Evolutionary conservation across 2,329 filamentous ascomycete genomes (phyloP).

Genomic region (Falciphora oryzae): DNA sequence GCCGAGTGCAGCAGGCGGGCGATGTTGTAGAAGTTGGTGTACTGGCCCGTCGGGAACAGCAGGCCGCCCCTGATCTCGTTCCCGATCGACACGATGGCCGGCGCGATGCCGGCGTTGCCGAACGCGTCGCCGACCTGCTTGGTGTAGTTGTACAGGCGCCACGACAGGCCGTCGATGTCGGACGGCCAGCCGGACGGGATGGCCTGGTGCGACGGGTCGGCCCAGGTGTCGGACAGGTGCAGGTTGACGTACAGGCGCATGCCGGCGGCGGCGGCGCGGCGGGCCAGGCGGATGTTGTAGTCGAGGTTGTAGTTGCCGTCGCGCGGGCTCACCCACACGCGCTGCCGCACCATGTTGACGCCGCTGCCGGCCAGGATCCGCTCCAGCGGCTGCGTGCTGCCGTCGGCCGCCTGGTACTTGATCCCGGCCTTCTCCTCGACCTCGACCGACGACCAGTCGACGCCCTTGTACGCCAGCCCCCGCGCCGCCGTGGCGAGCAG

Average conservation of each 20-base stretch:
- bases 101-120: slow-evolving; percentile 44
- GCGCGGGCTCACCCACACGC: slow-evolving; percentile 64
- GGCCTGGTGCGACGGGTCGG: slow-evolving; percentile 58
- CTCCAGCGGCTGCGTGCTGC: slow-evolving; percentile 46
- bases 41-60: slow-evolving; percentile 57
- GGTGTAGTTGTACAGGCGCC: slow-evolving; percentile 65
- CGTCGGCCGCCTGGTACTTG: slow-evolving; percentile 52
- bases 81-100: slow-evolving; percentile 62
- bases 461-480: slow-evolving; percentile 54
- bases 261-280: slow-evolving; percentile 57
- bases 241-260: slow-evolving; percentile 57
- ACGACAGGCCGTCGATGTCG: slow-evolving; percentile 50
- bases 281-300: slow-evolving; percentile 65
- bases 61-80: slow-evolving; percentile 67
- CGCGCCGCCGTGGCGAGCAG: slow-evolving; percentile 13
- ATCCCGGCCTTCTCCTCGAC: slow-evolving; percentile 58
- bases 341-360: slow-evolving; percentile 64
- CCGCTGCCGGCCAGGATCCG: slow-evolving; percentile 55
- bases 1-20: slow-evolving; percentile 60
- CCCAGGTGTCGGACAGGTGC: slow-evolving; percentile 66
- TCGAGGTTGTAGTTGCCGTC: slow-evolving; percentile 58
- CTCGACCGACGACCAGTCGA: slow-evolving; percentile 64
- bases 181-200: slow-evolving; percentile 60
- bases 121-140: slow-evolving; percentile 56
- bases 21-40: slow-evolving; percentile 47